Evolutionary conservation across 2,329 filamentous ascomycete species (phyloP).

Genomic region (Verticillium klebahnii): DNA sequence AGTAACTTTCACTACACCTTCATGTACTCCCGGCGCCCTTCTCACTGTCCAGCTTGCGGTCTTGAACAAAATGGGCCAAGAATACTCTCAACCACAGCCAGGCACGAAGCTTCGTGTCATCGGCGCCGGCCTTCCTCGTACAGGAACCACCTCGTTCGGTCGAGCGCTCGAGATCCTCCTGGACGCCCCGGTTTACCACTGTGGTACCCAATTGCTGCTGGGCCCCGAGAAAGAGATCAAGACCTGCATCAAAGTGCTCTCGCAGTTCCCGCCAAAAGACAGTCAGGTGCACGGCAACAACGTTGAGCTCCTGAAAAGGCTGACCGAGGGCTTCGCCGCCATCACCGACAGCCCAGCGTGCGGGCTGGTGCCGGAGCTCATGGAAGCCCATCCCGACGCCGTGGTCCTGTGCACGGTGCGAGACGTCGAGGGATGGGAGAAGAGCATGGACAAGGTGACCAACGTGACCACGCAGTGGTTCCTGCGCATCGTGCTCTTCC

Average conservation of each 20-base stretch:
- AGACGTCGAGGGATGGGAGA: constrained; percentile 13
- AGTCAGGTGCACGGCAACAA: background rate
- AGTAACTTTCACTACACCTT: too few species aligned
- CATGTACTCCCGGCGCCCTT: too few species aligned
- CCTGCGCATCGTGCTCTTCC: constrained; percentile 13
- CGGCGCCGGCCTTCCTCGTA: constrained; percentile 19
- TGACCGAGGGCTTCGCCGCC: constrained; percentile 3
- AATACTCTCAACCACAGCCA: constrained; percentile 15
- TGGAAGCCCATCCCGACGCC: constrained; percentile 14
- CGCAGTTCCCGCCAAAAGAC: constrained; percentile 1
- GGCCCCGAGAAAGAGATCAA: constrained; percentile 13
- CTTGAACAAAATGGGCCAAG: constrained; percentile 14
- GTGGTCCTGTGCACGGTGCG: constrained; percentile 16
- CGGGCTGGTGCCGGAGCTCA: constrained; percentile 5
- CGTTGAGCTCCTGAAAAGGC: background rate
- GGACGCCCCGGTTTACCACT: constrained; percentile 17
- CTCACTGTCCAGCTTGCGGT: too few species aligned
- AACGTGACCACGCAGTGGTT: constrained; percentile 7
- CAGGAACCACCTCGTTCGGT: constrained; percentile 19
- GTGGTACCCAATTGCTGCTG: constrained; percentile 15
- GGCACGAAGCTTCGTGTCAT: constrained; percentile 17
- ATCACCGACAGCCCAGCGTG: background rate
- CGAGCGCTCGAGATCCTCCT: constrained; percentile 18
- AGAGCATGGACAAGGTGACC: constrained; percentile 12
- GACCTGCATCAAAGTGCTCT: constrained; percentile 9